A percentile compares a stretch with the other conserved stretches of the same genome.
These are phyloP conservation scores for Leccinum barrowsii DNA, from an alignment of 768 basidiomycete genomes.

Conservation along the genomic window DNA sequence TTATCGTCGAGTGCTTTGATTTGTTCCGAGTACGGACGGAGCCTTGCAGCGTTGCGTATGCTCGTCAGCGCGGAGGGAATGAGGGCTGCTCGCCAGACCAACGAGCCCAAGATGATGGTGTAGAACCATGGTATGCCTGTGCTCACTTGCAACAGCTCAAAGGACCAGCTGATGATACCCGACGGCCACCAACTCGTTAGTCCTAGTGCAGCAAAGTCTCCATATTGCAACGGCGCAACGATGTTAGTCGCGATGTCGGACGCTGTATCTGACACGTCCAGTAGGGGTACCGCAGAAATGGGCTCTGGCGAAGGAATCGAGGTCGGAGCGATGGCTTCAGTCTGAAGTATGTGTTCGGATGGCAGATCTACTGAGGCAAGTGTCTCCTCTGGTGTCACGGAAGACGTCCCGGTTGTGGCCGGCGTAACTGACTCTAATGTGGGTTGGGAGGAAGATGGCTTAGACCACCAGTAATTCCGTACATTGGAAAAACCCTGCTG, in stretches of 20 bases:
- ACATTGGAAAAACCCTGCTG: conserved; percentile 15
- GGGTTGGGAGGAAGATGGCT: conserved; percentile 10
- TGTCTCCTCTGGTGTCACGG: background rate
- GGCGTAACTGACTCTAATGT: conserved; percentile 4
- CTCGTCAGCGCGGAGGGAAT: conserved; percentile 59
- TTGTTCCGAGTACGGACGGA: conserved; percentile 37
- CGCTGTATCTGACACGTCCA: conserved; percentile 3
- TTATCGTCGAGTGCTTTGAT: conserved; percentile 51
- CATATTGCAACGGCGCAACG: conserved; percentile 57
- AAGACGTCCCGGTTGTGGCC: background rate
- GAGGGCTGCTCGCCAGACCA: conserved; percentile 57
- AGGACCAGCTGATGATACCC: conserved; percentile 56
- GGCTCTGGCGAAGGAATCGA: conserved; percentile 3
- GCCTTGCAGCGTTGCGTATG: conserved; percentile 51
- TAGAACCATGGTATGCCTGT: conserved; percentile 81
- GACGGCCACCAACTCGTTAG: conserved; percentile 65
- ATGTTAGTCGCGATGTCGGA: conserved; percentile 21
- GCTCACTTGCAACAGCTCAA: conserved; percentile 67
- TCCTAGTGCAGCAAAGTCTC: conserved; percentile 69
- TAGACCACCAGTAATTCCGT: conserved; percentile 35
- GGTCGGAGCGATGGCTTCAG: background rate
- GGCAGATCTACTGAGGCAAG: background rate
- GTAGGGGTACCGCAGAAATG: conserved; percentile 3
- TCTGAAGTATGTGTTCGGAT: background rate
- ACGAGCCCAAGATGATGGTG: conserved; percentile 66